Base-by-base conservation (phyloP, 306 rosid genomes). In the Cicer yamashitae region DNA sequence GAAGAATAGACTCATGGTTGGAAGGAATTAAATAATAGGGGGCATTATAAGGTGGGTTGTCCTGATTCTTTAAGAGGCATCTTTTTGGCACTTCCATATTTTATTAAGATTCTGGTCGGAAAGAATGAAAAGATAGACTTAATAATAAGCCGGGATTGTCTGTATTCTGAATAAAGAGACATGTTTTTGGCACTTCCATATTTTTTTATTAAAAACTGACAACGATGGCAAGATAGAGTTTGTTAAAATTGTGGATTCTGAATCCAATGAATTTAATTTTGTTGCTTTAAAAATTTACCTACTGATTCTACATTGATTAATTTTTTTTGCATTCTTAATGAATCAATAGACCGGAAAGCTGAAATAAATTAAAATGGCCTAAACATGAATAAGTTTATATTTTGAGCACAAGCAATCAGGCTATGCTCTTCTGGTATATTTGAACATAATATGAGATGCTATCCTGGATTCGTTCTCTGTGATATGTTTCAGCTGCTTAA, bases 241-340 rank as follows among this genome's bases (percentile, higher is more conserved):
- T 47, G 6, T 47, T 47, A 12, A 47, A 20, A 57, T 43, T 56
- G 10, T 56, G 54, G 25, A 57, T 72, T 65, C 40, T 40, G 65
- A 40, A 54, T 56, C 40, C 22, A 20, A 12, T 14, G 2, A 8
- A 71, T 20, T 53, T n/a, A 10, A 40, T 53, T 53, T 15, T 39
- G 7, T 18, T 6, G 7, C 76, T 0, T 8, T 12, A 25, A 30
- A 25, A 56, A 46, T 46, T 67, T 46, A 20, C 37, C 38, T 17
- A 22, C 73, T 67, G 58, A 67, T 46, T 67, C 22, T 20, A 8
- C 57, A 67, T 67, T 67, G n/a, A 67, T 13, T 47, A 68, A 30
- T 13, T 51, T 50, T 14, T 39, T 7, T 56, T 66, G 45, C 47
- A 43, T 58, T 73, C 44, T 45, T 18, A 58, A 22, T 38, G 34